Evolutionary conservation across 257 asterid species (phyloP).

Genomic region (Ilex aquifolium): DNA sequence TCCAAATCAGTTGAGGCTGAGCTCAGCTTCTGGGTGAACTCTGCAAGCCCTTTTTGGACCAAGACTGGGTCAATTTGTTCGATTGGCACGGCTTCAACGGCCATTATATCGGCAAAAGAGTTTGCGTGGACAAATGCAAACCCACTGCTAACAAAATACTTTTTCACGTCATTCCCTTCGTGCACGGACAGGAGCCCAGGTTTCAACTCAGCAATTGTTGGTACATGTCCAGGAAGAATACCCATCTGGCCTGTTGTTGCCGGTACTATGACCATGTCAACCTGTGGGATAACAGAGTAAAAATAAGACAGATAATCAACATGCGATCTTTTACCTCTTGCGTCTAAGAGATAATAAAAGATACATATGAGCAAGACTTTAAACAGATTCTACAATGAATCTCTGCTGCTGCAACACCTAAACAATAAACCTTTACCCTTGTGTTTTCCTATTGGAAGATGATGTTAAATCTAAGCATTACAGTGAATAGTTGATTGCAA

Average conservation of each 20-base stretch:
- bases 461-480: neutral
- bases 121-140: slow-evolving; percentile 48
- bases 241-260: slow-evolving; percentile 91
- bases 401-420: too few species aligned
- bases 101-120: slow-evolving; percentile 40
- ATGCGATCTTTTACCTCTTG: neutral
- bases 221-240: slow-evolving; percentile 85
- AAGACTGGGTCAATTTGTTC: slow-evolving; percentile 56
- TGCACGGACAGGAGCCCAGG: slow-evolving; percentile 49
- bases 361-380: neutral
- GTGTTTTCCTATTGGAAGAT: neutral
- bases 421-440: neutral
- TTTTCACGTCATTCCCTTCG: slow-evolving; percentile 37
- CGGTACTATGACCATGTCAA: slow-evolving; percentile 85
- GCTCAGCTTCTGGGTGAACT: slow-evolving; percentile 67
- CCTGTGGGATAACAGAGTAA: slow-evolving; percentile 28
- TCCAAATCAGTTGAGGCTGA: slow-evolving; percentile 69
- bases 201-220: slow-evolving; percentile 81
- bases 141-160: slow-evolving; percentile 51
- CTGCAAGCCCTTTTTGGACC: slow-evolving; percentile 66
- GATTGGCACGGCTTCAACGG: slow-evolving; percentile 49
- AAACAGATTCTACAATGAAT: neutral
- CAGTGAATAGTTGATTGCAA: too few species aligned
- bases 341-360: neutral
- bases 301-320: neutral